Evolutionary conservation across 306 rosid species (phyloP), one percentile per base, ranked within the genome.

Genomic region (Prunus mongolica): DNA sequence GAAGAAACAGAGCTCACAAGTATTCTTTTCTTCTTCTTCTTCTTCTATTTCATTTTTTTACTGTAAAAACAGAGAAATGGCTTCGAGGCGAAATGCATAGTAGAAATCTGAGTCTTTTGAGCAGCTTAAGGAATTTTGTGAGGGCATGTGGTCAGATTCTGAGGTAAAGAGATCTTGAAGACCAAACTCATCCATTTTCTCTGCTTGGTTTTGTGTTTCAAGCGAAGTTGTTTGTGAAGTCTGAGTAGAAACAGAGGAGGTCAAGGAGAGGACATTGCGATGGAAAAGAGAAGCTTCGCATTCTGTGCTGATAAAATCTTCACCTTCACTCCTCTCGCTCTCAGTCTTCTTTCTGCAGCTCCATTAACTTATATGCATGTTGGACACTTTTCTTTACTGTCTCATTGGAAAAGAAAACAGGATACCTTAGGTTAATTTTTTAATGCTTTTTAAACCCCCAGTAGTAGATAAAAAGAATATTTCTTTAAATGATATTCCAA

Each of bases 161-260:
- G 84, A 84, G 78, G 84, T 86, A 76, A 92, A 87, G 74, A 92
- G 87, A 64, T 90, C 82, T 79, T 81, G 83, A 79, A 84, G 87
- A 86, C 84, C 86, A 81, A 90, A 87, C 77, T 82, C 87, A 93
- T 87, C 89, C 96, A 92, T 92, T 41, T 79, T 63, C 44, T 30
- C 25, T 56, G n/a, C 22, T 18, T 25, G 28, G 60, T 69, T 65
- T 50, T 70, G 16, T 12, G 5, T 16, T 20, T 2, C 18, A 41
- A 12, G 61, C 13, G 38, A 22, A 28, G 15, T 34, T 65, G 30
- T 54, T 63, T 55, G 73, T 56, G 61, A 44, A 24, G 56, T 85
- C 61, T 61, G 75, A 34, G 41, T 65, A 65, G 73, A 24, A 45
- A 67, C 34, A 76, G 72, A 61, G 77, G 72, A 69, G 57, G 73